Conservation (phyloP, 345 rosid genomes). For the Populus deltoides region DNA sequence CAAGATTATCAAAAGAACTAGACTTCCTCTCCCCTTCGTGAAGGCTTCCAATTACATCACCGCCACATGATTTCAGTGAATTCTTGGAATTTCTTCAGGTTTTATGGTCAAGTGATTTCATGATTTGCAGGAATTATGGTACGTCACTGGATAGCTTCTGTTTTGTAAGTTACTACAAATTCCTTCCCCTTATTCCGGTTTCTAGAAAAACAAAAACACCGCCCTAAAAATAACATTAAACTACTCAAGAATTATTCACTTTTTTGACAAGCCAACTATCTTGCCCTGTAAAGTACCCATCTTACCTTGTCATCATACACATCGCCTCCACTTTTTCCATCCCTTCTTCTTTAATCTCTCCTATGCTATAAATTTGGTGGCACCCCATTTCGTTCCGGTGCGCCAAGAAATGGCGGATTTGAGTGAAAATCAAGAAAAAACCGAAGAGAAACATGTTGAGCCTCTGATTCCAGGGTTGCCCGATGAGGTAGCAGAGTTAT, state of each 20-base stretch:
- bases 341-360: background rate
- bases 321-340: background rate
- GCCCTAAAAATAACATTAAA: background rate
- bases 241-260: background rate
- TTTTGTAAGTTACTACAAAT: background rate
- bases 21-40: background rate
- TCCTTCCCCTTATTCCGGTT: background rate
- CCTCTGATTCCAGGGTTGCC: slow-evolving; percentile 70
- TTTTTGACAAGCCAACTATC: background rate
- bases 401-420: slow-evolving; percentile 11
- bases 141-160: background rate
- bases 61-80: background rate
- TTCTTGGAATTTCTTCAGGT: background rate
- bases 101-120: background rate
- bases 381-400: background rate
- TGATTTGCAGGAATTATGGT: background rate
- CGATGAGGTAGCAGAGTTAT: slow-evolving; percentile 59
- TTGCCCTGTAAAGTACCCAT: background rate
- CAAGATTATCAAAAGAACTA: background rate
- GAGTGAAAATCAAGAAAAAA: slow-evolving; percentile 1
- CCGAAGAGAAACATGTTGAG: slow-evolving; percentile 10
- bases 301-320: background rate
- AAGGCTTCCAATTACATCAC: background rate
- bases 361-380: background rate
- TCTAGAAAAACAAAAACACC: background rate